These are phyloP conservation scores for Globisporangium canariense DNA, from an alignment of 352 stramenopile genomes.

Conservation along the genomic window DNA sequence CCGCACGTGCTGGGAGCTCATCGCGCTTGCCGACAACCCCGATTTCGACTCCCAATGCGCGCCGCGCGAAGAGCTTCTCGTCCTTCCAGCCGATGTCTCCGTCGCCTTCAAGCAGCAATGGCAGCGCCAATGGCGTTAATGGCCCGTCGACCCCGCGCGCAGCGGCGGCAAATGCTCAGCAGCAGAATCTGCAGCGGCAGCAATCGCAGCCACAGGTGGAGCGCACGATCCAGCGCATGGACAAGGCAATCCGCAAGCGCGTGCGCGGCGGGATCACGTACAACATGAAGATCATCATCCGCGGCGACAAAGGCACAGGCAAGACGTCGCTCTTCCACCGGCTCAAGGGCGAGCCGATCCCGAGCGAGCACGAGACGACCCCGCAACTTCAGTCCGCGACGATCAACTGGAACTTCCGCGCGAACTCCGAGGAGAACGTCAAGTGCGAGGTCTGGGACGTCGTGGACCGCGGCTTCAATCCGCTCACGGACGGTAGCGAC, in stretches of 20 bases:
- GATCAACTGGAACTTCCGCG: conserved; percentile 82
- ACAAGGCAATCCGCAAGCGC: conserved; percentile 74
- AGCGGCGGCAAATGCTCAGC: not conserved
- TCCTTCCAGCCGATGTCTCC: conserved; percentile 21
- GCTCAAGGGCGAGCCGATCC: conserved; percentile 77
- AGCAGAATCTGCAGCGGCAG: conserved; percentile 1
- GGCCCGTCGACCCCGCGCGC: not conserved
- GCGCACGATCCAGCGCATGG: conserved; percentile 76
- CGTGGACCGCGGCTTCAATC: conserved; percentile 74
- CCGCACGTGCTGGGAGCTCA: conserved; percentile 2
- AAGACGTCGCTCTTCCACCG: conserved; percentile 89
- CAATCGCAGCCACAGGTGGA: conserved; percentile 30
- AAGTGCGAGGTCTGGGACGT: conserved; percentile 92
- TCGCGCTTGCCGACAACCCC: conserved; percentile 13
- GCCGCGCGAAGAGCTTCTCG: conserved; percentile 47
- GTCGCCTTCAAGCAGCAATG: conserved; percentile 3
- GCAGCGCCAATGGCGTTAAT: conserved; percentile 9
- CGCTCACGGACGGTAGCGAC: conserved; percentile 16
- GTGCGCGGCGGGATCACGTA: conserved; percentile 83
- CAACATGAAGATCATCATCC: conserved; percentile 91
- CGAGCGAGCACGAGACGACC: conserved; percentile 62
- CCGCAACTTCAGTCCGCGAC: conserved; percentile 84
- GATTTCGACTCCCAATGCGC: conserved; percentile 26
- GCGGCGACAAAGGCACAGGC: conserved; percentile 77
- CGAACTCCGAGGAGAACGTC: conserved; percentile 72